Conservation (phyloP, 1,284 basidiomycete species). For the Malassezia brasiliensis region DNA sequence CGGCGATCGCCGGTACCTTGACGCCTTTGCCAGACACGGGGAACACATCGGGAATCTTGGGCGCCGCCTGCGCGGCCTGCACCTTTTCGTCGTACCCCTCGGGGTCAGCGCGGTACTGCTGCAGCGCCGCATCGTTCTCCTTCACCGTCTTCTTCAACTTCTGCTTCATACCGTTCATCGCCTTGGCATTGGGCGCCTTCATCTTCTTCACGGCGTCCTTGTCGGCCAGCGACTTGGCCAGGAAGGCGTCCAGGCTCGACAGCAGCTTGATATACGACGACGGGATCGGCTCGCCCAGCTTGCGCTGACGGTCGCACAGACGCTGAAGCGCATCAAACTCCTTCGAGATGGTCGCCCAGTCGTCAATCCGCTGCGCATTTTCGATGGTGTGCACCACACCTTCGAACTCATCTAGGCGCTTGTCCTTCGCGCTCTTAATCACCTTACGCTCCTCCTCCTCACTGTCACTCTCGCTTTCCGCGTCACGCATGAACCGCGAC, state of each 20-base stretch:
- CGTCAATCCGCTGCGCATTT: slow-evolving; percentile 80
- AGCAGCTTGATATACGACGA: slow-evolving; percentile 75
- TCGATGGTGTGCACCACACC: slow-evolving; percentile 77
- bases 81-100: slow-evolving; percentile 70
- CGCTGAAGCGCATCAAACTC: slow-evolving; percentile 93
- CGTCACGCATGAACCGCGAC: slow-evolving; percentile 47
- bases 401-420: slow-evolving; percentile 78
- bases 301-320: slow-evolving; percentile 78
- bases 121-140: slow-evolving; percentile 75
- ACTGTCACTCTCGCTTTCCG: slow-evolving; percentile 55
- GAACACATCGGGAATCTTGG: neutral
- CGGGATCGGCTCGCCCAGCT: slow-evolving; percentile 72
- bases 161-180: slow-evolving; percentile 91
- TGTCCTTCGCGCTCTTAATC: slow-evolving; percentile 76
- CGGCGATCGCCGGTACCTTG: slow-evolving; percentile 51
- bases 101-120: slow-evolving; percentile 77
- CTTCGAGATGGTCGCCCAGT: slow-evolving; percentile 85
- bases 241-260: slow-evolving; percentile 64
- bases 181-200: slow-evolving; percentile 87
- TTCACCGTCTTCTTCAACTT: slow-evolving; percentile 84
- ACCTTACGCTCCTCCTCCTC: slow-evolving; percentile 63
- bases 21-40: slow-evolving; percentile 52
- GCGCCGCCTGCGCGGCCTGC: slow-evolving; percentile 52
- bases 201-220: slow-evolving; percentile 85
- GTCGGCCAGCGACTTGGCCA: slow-evolving; percentile 65